A percentile compares a stretch with the other conserved stretches of the same genome.
Evolutionary conservation across 176 grass and related monocot genomes (phyloP).

Genomic region (Ensete glaucum): DNA sequence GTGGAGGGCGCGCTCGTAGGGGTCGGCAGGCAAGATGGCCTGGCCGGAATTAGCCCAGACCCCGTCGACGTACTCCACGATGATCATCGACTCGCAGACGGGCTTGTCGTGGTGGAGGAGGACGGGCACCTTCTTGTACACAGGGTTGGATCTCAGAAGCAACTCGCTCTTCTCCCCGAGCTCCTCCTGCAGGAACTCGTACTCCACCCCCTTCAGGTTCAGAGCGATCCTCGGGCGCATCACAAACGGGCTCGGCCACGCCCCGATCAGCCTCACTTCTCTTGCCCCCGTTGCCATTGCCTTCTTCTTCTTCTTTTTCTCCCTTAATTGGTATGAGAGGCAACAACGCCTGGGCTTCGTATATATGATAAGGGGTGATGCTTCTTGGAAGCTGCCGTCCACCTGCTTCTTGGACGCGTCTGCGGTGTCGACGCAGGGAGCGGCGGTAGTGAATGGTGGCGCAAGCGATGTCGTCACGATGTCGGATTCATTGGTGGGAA

Average conservation of each 20-base stretch:
- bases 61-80: not conserved
- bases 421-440: too few species aligned
- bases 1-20: conserved; percentile 1
- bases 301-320: not conserved
- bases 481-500: too few species aligned
- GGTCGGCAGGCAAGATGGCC: not conserved
- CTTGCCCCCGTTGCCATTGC: not conserved
- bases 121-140: conserved; percentile 1
- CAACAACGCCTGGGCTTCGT: too few species aligned
- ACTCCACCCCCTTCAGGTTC: not conserved
- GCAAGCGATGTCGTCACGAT: too few species aligned
- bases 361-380: too few species aligned
- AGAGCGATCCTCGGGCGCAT: not conserved
- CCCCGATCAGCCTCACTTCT: not conserved
- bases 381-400: too few species aligned
- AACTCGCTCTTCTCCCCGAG: not conserved
- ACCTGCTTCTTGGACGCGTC: too few species aligned
- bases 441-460: too few species aligned
- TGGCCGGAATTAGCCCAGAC: not conserved
- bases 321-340: too few species aligned
- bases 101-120: not conserved
- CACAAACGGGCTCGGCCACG: not conserved
- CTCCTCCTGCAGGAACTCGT: conserved; percentile 3
- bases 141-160: not conserved
- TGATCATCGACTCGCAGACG: not conserved